Evolutionary conservation across 345 rosid genomes (phyloP), one percentile per base, ranked within the genome.

Genomic region (Murraya paniculata): DNA sequence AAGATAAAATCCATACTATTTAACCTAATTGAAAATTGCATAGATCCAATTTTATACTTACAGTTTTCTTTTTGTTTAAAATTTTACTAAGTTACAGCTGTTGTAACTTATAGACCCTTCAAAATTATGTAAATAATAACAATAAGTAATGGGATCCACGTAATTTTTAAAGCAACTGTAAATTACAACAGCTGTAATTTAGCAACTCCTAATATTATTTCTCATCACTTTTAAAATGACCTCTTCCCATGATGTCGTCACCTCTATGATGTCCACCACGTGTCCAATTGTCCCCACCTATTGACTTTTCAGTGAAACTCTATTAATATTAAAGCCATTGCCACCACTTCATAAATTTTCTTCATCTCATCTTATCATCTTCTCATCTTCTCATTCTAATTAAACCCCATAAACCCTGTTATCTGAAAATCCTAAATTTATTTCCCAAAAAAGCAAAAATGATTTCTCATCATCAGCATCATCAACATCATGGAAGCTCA

Each of bases 401-500:
- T 69, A 1, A 21, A 22, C 39, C 25, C 38, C 36, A 69, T 53
- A 53, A 53, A 22, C 57, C 35, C 53, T 70, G 41, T 74, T 11
- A 10, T 16, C 57, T 5, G 22, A 13, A 28, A 14, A 62, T 18
- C 66, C 33, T 62, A 5, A 5, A 28, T 11, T 60, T 60, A n/a
- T 11, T 9, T 5, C 5, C 6, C 30, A 61, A 61, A 24, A 58
- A 60, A 3, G 21, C 18, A 61, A 31, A 65, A 33, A 65, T 65
- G 69, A 35, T 79, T 67, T 56, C 66, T 57, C 50, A 13, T 45
- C 50, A 13, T 45, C 50, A 45, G 5, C 18, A 45, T 45, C 77
- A 71, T 50, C 77, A 65, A 22, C 30, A 28, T 64, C 67, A 59
- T 59, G 59, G 87, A 77, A 81, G 77, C 64, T 66, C 89, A 25